Evolutionary conservation across 257 asterid species (phyloP), one percentile per base, ranked within the genome.

Genomic region (Solanum verrucosum): DNA sequence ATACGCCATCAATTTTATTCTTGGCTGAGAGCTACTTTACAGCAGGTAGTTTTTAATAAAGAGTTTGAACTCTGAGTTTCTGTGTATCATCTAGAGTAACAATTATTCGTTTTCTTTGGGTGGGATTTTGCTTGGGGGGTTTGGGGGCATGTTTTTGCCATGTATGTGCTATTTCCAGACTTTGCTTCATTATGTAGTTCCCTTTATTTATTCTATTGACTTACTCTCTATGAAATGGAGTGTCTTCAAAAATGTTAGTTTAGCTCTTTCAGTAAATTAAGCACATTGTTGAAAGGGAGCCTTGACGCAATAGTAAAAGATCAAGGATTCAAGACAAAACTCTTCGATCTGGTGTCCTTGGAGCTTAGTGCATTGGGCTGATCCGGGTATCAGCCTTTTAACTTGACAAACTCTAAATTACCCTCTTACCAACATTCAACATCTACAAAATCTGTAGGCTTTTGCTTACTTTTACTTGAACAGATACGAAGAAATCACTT

Each of bases 1-100:
- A n/a, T 88, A 88, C 38, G 95, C 93, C 94, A 87, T 90, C 88
- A 44, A 88, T 91, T 91, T 90, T 91, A 83, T 91, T 89, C 89
- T 90, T 93, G 98, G 95, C 94, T 89, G 95, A 91, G 94, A 91
- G 95, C 94, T 89, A 87, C 88, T 79, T 87, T 65, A 84, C 59
- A 31, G 91, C 91, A 46, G 89, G 88, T 91, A 84, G 83, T 87
- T 88, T 16, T 75, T 87, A 91, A 93, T 91, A 89, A 93, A 86
- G 90, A 73, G 63, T 82, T 75, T 87, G 71, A 87, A 46, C 87
- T 89, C 89, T 82, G 34, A 71, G 46, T 90, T 33, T 35, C 75
- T 67, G 46, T 92, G 90, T 89, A 86, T 87, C 89, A 13, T 83
- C 77, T 38, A 16, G 85, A 78, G 85, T 59, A 42, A 63, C 40